These are phyloP conservation scores for Xylariaceae sp. DNA, from an alignment of 2,329 filamentous ascomycete species.

Conservation along the genomic window DNA sequence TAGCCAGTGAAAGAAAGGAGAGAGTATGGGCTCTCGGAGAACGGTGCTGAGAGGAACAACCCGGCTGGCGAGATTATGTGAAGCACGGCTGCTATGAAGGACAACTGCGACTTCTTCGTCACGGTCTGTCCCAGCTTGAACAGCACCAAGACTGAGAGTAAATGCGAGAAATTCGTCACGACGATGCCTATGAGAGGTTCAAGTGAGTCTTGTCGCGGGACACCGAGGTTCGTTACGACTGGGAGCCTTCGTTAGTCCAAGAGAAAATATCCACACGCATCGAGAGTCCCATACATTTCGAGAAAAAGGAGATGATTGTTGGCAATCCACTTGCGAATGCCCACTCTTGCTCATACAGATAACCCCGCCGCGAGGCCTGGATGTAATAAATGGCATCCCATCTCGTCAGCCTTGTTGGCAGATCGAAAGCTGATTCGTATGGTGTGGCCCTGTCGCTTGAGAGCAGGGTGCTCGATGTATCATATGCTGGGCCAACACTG, in stretches of 20 bases:
- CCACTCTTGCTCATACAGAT: conserved; percentile 79
- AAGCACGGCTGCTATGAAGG: conserved; percentile 64
- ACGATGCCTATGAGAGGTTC: conserved; percentile 54
- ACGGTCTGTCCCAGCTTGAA: conserved; percentile 59
- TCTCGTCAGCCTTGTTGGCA: conserved; percentile 57
- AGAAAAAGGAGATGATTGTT: conserved; percentile 34
- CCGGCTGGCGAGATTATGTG: conserved; percentile 85
- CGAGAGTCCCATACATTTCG: conserved; percentile 25
- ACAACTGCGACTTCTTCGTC: conserved; percentile 45
- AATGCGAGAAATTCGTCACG: conserved; percentile 69
- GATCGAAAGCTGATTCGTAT: conserved; percentile 28
- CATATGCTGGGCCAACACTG: conserved; percentile 58
- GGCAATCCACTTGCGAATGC: conserved; percentile 60
- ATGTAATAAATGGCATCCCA: conserved; percentile 82
- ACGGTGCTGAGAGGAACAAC: conserved; percentile 82
- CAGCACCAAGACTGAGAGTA: conserved; percentile 67
- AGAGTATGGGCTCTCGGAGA: conserved; percentile 75
- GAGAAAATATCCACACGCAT: conserved; percentile 1
- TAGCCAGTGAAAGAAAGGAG: conserved; percentile 70
- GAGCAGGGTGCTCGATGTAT: conserved; percentile 65
- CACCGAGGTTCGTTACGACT: conserved; percentile 25
- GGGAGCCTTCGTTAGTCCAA: conserved; percentile 5
- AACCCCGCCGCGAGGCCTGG: conserved; percentile 55
- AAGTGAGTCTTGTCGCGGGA: conserved; percentile 21
- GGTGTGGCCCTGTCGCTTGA: conserved; percentile 36